A percentile compares a stretch with the other conserved stretches of the same genome.
Conservation (phyloP, 176 grass and related monocot species). For the Areca catechu region DNA sequence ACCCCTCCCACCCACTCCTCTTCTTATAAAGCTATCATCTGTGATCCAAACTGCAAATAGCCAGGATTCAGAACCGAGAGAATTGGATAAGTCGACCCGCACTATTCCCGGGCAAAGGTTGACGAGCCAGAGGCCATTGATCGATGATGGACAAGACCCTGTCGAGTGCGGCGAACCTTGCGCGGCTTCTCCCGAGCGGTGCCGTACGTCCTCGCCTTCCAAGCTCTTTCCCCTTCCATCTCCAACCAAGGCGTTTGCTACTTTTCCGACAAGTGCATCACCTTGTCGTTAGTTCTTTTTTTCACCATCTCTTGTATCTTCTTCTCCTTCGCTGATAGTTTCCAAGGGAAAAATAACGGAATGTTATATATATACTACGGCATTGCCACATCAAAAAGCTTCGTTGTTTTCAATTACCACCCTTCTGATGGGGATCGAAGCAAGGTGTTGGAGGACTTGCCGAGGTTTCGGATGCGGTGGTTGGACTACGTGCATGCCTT, state of each 20-base stretch:
- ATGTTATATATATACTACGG: slow-evolving; percentile 76
- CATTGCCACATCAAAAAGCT: slow-evolving; percentile 28
- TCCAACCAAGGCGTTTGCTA: slow-evolving; percentile 43
- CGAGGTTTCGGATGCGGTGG: slow-evolving; percentile 14
- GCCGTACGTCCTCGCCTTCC: slow-evolving; percentile 50
- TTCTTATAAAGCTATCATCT: no score
- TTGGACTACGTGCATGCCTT: slow-evolving; percentile 46
- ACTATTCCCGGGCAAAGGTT: no score
- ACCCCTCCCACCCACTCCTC: no score
- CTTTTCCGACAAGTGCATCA: slow-evolving; percentile 30
- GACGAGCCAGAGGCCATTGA: no score
- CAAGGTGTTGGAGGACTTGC: slow-evolving; percentile 23
- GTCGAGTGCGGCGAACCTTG: slow-evolving; percentile 30
- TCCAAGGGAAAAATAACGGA: slow-evolving; percentile 35
- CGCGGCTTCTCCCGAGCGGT: slow-evolving; percentile 50
- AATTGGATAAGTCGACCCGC: no score
- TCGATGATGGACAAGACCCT: slow-evolving; percentile 27
- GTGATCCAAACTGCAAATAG: no score
- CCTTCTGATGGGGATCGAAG: neutral
- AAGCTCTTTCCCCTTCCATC: slow-evolving; percentile 63
- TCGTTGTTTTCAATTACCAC: slow-evolving; percentile 36
- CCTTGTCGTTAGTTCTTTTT: slow-evolving; percentile 17
- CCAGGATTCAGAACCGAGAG: no score
- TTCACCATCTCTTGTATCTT: slow-evolving; percentile 35
- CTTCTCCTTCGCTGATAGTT: slow-evolving; percentile 58